Evolutionary conservation across 441 rosid genomes (phyloP).

Genomic region (Manihot esculenta): DNA sequence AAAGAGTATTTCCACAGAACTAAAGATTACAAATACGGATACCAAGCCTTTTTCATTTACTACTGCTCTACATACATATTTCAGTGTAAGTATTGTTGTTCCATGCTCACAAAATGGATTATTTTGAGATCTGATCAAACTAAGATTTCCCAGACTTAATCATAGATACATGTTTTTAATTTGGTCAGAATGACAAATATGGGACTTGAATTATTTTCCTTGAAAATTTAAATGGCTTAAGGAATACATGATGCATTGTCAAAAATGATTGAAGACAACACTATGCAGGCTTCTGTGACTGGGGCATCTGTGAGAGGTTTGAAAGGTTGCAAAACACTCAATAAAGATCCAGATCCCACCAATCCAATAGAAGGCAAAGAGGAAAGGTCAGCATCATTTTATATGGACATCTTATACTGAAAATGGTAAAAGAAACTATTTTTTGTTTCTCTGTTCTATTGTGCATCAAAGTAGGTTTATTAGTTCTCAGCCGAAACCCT

Average conservation of each 20-base stretch:
- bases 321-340: constrained; percentile 81
- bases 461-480: not conserved
- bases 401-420: not conserved
- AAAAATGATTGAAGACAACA: constrained; percentile 16
- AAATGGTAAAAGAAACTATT: not conserved
- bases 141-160: constrained; percentile 8
- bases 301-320: constrained; percentile 77
- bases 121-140: constrained; percentile 6
- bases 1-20: constrained; percentile 77
- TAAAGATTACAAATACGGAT: constrained; percentile 72
- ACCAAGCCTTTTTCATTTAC: constrained; percentile 74
- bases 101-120: constrained; percentile 11
- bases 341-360: constrained; percentile 88
- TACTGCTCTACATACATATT: constrained; percentile 86
- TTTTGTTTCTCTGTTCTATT: not conserved
- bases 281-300: constrained; percentile 71
- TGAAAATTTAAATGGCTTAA: constrained; percentile 14
- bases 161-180: not conserved
- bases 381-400: constrained; percentile 62
- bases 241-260: constrained; percentile 12
- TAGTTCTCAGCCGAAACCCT: not conserved
- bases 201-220: not conserved
- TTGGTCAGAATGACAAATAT: not conserved
- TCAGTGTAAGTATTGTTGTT: constrained; percentile 47
- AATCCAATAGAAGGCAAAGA: constrained; percentile 78